phyloP scores from a whole-genome alignment of 768 basidiomycete species.

The Termitomyces sp. region DNA sequence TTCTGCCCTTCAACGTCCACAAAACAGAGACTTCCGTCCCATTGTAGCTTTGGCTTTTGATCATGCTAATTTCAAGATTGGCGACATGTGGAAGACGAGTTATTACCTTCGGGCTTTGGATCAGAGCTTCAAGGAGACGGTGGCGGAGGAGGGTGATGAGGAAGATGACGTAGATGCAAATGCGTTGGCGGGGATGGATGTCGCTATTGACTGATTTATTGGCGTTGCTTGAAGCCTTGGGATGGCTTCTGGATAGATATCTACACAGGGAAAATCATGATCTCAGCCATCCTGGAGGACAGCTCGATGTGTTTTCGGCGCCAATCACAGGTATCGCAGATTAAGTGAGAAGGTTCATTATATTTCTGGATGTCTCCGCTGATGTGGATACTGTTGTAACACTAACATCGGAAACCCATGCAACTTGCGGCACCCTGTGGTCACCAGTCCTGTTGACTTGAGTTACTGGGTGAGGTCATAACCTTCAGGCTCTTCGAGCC shows the following conservation, averaged over 20 bases:
- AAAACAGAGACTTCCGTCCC: conserved; percentile 22
- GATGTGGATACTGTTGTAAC: too few relatives aligned
- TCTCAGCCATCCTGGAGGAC: background rate
- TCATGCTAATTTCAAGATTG: conserved; percentile 64
- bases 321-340: too few relatives aligned
- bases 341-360: too few relatives aligned
- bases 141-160: conserved; percentile 41
- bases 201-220: conserved; percentile 14
- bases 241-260: background rate
- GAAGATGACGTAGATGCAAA: conserved; percentile 22
- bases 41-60: conserved; percentile 81
- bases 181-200: conserved; percentile 13
- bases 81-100: conserved; percentile 85
- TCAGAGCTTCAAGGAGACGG: conserved; percentile 51
- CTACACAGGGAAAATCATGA: background rate
- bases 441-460: too few relatives aligned
- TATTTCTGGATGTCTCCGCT: too few relatives aligned
- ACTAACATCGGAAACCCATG: too few relatives aligned
- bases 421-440: too few relatives aligned
- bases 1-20: conserved; percentile 26
- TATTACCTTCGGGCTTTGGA: conserved; percentile 72
- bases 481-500: too few relatives aligned
- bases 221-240: background rate
- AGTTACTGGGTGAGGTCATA: too few relatives aligned
- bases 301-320: background rate